Evolutionary conservation across 2,329 filamentous ascomycete genomes (phyloP).

Genomic region (Fusarium solani-melongenae): DNA sequence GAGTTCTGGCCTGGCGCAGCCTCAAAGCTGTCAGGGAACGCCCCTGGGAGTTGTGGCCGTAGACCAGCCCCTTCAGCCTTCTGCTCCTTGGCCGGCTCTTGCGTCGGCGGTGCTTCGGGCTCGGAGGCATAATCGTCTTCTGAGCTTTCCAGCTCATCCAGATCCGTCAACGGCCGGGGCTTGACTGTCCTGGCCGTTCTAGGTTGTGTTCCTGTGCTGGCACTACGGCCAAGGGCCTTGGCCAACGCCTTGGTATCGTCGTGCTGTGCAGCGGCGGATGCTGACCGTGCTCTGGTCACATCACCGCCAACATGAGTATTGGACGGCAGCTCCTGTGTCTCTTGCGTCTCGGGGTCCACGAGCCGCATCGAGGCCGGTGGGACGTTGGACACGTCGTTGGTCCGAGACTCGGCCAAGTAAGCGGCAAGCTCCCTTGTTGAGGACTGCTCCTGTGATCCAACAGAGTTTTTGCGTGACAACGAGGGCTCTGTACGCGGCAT

Average conservation of each 20-base stretch:
- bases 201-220: constrained; percentile 55
- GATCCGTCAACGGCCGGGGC: constrained; percentile 70
- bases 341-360: constrained; percentile 64
- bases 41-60: constrained; percentile 52
- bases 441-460: constrained; percentile 44
- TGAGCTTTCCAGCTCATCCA: constrained; percentile 77
- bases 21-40: constrained; percentile 56
- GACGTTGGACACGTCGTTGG: constrained; percentile 66
- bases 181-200: constrained; percentile 62
- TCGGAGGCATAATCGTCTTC: constrained; percentile 54
- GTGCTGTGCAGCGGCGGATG: constrained; percentile 49
- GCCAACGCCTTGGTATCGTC: constrained; percentile 50
- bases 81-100: constrained; percentile 28
- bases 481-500: constrained; percentile 63
- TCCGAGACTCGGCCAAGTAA: constrained; percentile 56
- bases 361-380: constrained; percentile 68
- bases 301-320: constrained; percentile 45
- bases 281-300: constrained; percentile 45
- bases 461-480: constrained; percentile 53
- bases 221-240: constrained; percentile 40
- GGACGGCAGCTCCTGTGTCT: constrained; percentile 52
- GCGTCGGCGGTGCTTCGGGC: constrained; percentile 28
- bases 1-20: constrained; percentile 45
- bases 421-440: constrained; percentile 55
- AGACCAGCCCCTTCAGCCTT: constrained; percentile 34